These are phyloP conservation scores for Nicotiana obtusifolia DNA, from an alignment of 257 asterid species.

Conservation along the genomic window DNA sequence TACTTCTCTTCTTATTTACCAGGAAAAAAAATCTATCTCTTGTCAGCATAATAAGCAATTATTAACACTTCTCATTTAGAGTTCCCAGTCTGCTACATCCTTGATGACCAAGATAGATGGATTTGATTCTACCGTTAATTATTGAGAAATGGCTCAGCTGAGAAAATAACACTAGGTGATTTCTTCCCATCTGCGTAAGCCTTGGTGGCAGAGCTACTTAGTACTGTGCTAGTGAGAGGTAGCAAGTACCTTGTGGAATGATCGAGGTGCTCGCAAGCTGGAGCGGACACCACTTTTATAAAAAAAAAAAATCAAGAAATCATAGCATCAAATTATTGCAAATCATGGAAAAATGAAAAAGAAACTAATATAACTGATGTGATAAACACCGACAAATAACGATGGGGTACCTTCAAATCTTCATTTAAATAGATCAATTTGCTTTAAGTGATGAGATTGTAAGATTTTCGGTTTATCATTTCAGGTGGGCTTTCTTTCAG, in stretches of 20 bases:
- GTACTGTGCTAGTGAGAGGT: not conserved
- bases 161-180: too few species aligned
- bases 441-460: not conserved
- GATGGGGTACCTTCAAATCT: not conserved
- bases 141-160: not conserved
- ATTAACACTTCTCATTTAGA: not conserved
- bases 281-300: not conserved
- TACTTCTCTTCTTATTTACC: not conserved
- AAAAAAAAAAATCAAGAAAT: not conserved
- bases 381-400: not conserved
- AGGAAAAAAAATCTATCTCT: not conserved
- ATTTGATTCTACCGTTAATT: constrained; percentile 2
- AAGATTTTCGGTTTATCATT: constrained; percentile 21
- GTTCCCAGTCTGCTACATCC: not conserved
- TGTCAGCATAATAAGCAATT: not conserved
- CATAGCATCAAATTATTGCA: not conserved
- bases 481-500: constrained; percentile 95
- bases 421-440: not conserved
- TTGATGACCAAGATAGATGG: not conserved
- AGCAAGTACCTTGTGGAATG: not conserved
- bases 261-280: not conserved
- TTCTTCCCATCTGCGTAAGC: too few species aligned
- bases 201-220: too few species aligned
- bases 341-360: not conserved
- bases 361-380: not conserved